Conservation (phyloP, 345 rosid species). For the Eucalyptus viminalis region DNA sequence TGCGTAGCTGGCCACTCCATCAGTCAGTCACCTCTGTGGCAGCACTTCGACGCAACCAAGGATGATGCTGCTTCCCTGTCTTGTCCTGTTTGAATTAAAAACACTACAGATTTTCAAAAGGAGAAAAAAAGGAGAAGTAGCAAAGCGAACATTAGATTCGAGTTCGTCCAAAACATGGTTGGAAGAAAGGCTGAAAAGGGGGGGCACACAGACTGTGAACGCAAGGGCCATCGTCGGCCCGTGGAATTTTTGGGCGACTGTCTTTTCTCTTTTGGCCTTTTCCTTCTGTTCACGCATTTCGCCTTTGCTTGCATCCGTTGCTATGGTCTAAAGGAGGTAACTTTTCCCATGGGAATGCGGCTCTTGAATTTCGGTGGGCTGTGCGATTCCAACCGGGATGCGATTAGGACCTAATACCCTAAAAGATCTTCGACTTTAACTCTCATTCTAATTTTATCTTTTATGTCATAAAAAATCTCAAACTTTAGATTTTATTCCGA, state of each 20-base stretch:
- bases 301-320: neutral
- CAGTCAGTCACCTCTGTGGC: too few species aligned
- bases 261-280: neutral
- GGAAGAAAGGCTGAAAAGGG: neutral
- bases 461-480: too few species aligned
- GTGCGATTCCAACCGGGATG: neutral
- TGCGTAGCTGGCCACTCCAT: too few species aligned
- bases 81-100: too few species aligned
- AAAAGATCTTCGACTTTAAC: too few species aligned
- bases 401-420: too few species aligned
- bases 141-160: neutral
- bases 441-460: too few species aligned
- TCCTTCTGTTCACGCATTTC: neutral
- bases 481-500: rapidly evolving
- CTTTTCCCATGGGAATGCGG: neutral
- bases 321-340: neutral
- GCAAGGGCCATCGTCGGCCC: neutral
- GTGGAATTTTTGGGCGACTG: neutral
- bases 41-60: too few species aligned
- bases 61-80: too few species aligned
- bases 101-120: neutral
- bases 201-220: neutral
- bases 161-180: neutral
- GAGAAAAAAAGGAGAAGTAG: neutral
- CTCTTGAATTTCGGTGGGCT: neutral